Base-by-base conservation (phyloP, 2,329 filamentous ascomycete species). In the Curvularia verruculosa region DNA sequence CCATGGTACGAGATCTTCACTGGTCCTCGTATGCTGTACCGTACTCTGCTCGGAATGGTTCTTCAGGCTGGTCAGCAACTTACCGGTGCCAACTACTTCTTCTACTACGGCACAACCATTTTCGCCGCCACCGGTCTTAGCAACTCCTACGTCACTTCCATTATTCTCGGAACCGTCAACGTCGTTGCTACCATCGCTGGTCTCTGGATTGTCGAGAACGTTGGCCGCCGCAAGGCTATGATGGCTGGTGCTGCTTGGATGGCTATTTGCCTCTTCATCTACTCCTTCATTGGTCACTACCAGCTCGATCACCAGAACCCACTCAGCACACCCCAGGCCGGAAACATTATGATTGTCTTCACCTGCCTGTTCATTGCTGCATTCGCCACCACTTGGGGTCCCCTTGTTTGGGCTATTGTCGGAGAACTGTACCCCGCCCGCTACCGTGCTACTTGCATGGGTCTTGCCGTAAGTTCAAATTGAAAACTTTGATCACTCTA, bases 351-450 rank as follows among this genome's bases (percentile, higher is more conserved):
- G 64, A 88, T 90, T 47, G 83, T 87, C 54, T 89, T 89, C 74
- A 87, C 87, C 0, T 89, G 87, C 69, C 78, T 90, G 43, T 88
- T 88, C 71, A 87, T 88, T 64, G 80, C 87, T 0, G 85, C 82
- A 0, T 90, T 87, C 61, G 87, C 87, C 2, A 88, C 84, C 0
- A 89, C 87, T 3, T 90, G 87, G 88, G 87, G 87, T 29, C 88
- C 88, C 1, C 82, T 87, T 45, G 87, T 89, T 55, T 92, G 89
- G 89, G 86, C 89, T 52, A 81, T 88, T 46, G 84, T 87, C 50
- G 84, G 85, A 7, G 85, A 88, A 70, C 80, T 90, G 45, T 90
- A 88, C 73, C 87, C 84, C 0, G 85, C 85, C n/a, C 81, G 85
- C 29, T 80, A 80, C 69, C 75, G 79, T 28, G 79, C 78, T 3